Base-by-base conservation (phyloP, 305 asterid genomes). In the Solanum hybrid region DNA sequence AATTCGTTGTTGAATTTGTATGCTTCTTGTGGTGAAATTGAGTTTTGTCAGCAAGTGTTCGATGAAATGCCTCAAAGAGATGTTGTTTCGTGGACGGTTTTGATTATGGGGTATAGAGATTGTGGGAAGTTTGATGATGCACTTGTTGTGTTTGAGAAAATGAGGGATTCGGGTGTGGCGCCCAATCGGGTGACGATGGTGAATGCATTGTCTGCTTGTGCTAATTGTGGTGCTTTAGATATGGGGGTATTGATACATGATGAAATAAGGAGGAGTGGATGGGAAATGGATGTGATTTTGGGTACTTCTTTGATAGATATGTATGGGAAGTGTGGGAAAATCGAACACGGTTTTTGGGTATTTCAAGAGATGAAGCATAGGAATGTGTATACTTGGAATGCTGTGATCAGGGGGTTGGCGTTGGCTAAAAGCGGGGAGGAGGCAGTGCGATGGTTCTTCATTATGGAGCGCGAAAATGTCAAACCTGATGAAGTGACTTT, bases 401-500 rank as follows among this genome's bases (percentile, higher is more conserved):
- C 98, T 4, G 95, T 96, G 97, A 96, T 96, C 82, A 98, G 96
- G 24, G 99, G 97, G n/a, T 88, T 94, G 10, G 97, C 96, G n/a
- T 96, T 96, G 96, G 95, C 95, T 35, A 98, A 98, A 35, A 79
- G 91, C n/a, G 98, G 96, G 8, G 86, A 73, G 81, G 95, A 95
- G 27, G 96, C 98, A 12, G 31, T 95, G 77, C 92, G 90, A 16
- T 86, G 92, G 90, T 96, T 96, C 92, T 82, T 27, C 87, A 91
- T 92, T 75, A 96, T 96, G 98, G 90, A 90, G 78, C 93, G 91
- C 89, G 93, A 94, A 24, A 93, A 91, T 80, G 94, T 95, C 89
- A 90, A 71, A 86, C 98, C 98, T 14, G 94, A 91, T 60, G 88
- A 90, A 13, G 93, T 96, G 26, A 96, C 98, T 80, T 94, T 96